phyloP scores from a whole-genome alignment of 164 flowering plant genomes.

The Vitis rotundifolia region DNA sequence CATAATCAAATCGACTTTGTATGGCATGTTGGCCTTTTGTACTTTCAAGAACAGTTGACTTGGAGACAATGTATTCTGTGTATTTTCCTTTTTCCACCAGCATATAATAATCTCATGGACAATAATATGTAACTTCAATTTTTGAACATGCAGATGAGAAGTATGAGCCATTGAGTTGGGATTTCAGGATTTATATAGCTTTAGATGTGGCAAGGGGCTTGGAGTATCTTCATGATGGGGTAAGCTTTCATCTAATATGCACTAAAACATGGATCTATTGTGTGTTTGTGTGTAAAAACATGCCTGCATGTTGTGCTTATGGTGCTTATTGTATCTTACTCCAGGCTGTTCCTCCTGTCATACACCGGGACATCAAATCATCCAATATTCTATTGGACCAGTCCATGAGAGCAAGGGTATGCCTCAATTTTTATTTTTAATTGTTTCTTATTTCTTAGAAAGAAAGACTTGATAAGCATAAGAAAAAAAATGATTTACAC shows the following conservation, averaged over 20 bases:
- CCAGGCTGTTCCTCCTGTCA: conserved; percentile 94
- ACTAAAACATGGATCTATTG: background rate
- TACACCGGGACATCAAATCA: conserved; percentile 95
- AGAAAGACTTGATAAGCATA: background rate
- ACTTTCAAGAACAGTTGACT: background rate
- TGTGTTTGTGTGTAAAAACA: background rate
- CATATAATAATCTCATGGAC: no score
- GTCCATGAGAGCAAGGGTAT: conserved; percentile 94
- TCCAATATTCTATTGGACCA: conserved; percentile 91
- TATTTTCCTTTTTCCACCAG: background rate
- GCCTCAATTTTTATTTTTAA: conserved; percentile 8
- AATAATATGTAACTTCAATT: background rate
- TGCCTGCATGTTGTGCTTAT: conserved; percentile 1
- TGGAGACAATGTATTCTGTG: background rate
- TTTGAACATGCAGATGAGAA: conserved; percentile 52
- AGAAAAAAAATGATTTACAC: background rate
- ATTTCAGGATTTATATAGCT: conserved; percentile 76
- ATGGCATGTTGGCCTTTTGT: background rate
- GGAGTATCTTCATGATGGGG: conserved; percentile 99
- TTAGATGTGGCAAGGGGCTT: conserved; percentile 96
- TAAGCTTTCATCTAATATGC: conserved; percentile 28
- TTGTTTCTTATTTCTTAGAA: no score
- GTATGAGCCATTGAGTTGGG: conserved; percentile 72
- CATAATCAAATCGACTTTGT: background rate
- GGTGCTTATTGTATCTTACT: conserved; percentile 6